Percentiles rank a stretch among this genome's conserved stretches.
Conservation (phyloP, 148 eudicot genomes). For the Gaultheria prostrata region DNA sequence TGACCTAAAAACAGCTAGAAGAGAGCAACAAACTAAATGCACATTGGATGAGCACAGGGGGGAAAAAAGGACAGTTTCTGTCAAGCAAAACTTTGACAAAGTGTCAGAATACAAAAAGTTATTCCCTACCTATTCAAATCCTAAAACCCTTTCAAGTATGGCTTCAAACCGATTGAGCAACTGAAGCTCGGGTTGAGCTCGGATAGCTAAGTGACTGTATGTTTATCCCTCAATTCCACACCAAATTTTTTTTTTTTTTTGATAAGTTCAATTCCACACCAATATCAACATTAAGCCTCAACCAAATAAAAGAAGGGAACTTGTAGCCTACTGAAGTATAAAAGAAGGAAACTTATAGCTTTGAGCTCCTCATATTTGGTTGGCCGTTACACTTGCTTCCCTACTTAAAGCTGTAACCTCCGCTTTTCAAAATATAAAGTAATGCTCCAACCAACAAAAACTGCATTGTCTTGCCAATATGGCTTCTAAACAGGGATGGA, state of each 20-base stretch:
- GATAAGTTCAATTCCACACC: neutral
- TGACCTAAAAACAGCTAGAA: neutral
- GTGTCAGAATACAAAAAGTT: neutral
- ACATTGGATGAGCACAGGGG: neutral
- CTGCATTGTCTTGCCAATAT: constrained; percentile 1
- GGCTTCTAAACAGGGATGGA: neutral
- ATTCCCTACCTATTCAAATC: neutral
- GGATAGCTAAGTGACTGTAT: neutral
- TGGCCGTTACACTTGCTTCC: neutral
- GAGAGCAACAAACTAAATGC: neutral
- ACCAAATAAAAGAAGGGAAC: neutral
- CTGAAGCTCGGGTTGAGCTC: constrained; percentile 3
- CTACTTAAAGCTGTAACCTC: neutral
- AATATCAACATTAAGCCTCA: neutral
- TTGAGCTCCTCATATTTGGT: neutral
- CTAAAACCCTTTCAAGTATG: neutral
- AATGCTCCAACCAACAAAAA: neutral
- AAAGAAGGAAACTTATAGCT: neutral
- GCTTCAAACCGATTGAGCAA: neutral
- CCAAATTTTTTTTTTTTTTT: neutral
- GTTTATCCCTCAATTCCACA: neutral
- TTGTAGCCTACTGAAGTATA: neutral
- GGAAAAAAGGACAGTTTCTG: neutral
- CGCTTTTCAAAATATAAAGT: neutral
- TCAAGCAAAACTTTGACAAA: neutral